phyloP scores from a whole-genome alignment of 1,284 basidiomycete species.

The Malassezia psittaci region DNA sequence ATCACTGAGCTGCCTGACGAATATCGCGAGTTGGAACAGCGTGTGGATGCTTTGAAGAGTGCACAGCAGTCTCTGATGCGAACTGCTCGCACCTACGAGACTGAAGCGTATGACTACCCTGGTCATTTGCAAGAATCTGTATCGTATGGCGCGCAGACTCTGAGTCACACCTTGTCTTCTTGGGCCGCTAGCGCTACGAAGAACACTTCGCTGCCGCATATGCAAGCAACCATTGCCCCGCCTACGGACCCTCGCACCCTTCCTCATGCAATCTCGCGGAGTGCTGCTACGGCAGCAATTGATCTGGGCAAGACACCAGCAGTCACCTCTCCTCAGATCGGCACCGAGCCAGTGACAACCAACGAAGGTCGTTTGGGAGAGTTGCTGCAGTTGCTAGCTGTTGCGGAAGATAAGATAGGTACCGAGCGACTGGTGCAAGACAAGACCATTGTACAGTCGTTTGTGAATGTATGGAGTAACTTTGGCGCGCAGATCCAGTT shows the following conservation, averaged over 20 bases:
- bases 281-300: slow-evolving; percentile 62
- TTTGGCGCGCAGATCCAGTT: slow-evolving; percentile 44
- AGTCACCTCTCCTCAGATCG: slow-evolving; percentile 17
- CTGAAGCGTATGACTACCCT: slow-evolving; percentile 45
- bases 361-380: slow-evolving; percentile 51
- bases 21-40: slow-evolving; percentile 86
- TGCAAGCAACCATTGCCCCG: slow-evolving; percentile 55
- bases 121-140: slow-evolving; percentile 53
- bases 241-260: slow-evolving; percentile 64
- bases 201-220: slow-evolving; percentile 55
- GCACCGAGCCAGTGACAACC: slow-evolving; percentile 10
- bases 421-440: slow-evolving; percentile 75
- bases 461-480: slow-evolving; percentile 70
- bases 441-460: slow-evolving; percentile 60
- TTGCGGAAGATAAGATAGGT: slow-evolving; percentile 79
- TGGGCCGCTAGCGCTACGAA: slow-evolving; percentile 81
- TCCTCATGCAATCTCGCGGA: slow-evolving; percentile 78
- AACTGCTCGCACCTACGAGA: slow-evolving; percentile 45
- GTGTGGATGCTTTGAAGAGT: slow-evolving; percentile 79
- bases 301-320: slow-evolving; percentile 48
- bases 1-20: slow-evolving; percentile 75
- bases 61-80: slow-evolving; percentile 68
- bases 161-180: slow-evolving; percentile 68
- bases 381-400: slow-evolving; percentile 67
- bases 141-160: slow-evolving; percentile 52